A percentile compares a stretch with the other conserved stretches of the same genome.
phyloP scores from a whole-genome alignment of 805 yeast genomes.

The Grigorovia humatica region DNA sequence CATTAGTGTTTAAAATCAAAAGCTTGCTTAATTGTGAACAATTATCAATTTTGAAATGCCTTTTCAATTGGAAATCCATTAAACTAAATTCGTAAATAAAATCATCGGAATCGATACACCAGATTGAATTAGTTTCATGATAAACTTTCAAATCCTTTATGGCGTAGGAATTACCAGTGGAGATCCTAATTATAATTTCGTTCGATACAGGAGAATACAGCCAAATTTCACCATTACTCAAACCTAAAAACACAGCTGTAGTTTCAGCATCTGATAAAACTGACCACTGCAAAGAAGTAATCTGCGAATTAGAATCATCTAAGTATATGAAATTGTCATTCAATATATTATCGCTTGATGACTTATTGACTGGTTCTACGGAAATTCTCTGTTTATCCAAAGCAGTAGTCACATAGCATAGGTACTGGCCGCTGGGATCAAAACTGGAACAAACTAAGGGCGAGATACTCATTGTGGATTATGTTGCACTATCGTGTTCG shows the following conservation, averaged over 20 bases:
- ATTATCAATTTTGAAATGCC: constrained; percentile 34
- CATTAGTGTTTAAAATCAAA: constrained; percentile 16
- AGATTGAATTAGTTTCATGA: constrained; percentile 31
- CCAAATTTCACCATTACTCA: constrained; percentile 53
- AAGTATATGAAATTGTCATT: constrained; percentile 26
- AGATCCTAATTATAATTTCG: constrained; percentile 43
- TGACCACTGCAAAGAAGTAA: constrained; percentile 20
- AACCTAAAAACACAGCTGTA: constrained; percentile 47
- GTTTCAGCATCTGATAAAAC: constrained; percentile 28
- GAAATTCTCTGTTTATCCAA: constrained; percentile 62
- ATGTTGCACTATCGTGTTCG: not conserved
- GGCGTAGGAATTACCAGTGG: constrained; percentile 36
- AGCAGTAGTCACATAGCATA: constrained; percentile 57
- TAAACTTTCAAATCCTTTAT: constrained; percentile 38
- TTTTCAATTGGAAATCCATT: constrained; percentile 31
- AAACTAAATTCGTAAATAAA: constrained; percentile 54
- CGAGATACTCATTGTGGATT: not conserved
- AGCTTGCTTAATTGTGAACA: constrained; percentile 24
- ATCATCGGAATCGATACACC: constrained; percentile 54
- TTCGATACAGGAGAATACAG: constrained; percentile 60
- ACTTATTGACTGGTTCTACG: constrained; percentile 40
- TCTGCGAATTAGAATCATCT: constrained; percentile 18
- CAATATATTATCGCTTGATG: constrained; percentile 21
- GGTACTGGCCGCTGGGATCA: constrained; percentile 51
- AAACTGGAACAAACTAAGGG: constrained; percentile 34